Percentiles rank a stretch among this genome's conserved stretches.
Conservation (phyloP, 805 yeast genomes). For the Saturnispora besseyi region DNA sequence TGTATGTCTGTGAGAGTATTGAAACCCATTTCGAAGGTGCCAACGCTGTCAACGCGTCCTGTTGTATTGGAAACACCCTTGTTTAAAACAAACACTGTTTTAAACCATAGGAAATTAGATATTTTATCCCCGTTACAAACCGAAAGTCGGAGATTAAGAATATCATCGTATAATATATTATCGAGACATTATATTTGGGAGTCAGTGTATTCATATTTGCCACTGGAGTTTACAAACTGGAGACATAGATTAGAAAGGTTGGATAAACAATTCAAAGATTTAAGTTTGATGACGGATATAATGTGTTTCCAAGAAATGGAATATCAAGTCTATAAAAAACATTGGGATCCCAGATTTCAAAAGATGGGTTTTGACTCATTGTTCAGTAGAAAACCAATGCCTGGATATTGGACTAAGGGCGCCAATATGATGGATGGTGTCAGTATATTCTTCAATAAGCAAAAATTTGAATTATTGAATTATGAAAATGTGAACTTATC, state of each 20-base stretch:
- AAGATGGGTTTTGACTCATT: slow-evolving; percentile 35
- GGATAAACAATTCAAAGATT: slow-evolving; percentile 29
- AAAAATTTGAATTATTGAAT: slow-evolving; percentile 36
- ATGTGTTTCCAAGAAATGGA: slow-evolving; percentile 43
- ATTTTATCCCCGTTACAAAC: slow-evolving; percentile 8
- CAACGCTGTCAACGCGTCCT: background rate
- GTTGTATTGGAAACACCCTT: background rate
- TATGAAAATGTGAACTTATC: slow-evolving; percentile 28
- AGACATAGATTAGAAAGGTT: slow-evolving; percentile 37
- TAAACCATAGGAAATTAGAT: slow-evolving; percentile 15
- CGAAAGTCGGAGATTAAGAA: slow-evolving; percentile 14
- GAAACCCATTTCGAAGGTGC: background rate
- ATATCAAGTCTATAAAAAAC: slow-evolving; percentile 20
- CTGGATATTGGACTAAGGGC: slow-evolving; percentile 43
- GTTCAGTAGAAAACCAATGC: slow-evolving; percentile 42
- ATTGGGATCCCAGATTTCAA: slow-evolving; percentile 19
- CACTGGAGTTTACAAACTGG: slow-evolving; percentile 41
- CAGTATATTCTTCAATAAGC: slow-evolving; percentile 41
- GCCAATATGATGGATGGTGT: slow-evolving; percentile 50
- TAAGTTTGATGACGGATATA: slow-evolving; percentile 35
- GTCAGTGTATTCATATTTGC: slow-evolving; percentile 43
- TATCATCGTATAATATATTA: slow-evolving; percentile 29
- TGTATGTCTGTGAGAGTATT: slow-evolving; percentile 1
- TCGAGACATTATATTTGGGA: slow-evolving; percentile 50
- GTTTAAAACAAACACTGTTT: slow-evolving; percentile 13